Evolutionary conservation across 208 protist genomes (phyloP).

Genomic region (Wallacemonas collosoma): DNA sequence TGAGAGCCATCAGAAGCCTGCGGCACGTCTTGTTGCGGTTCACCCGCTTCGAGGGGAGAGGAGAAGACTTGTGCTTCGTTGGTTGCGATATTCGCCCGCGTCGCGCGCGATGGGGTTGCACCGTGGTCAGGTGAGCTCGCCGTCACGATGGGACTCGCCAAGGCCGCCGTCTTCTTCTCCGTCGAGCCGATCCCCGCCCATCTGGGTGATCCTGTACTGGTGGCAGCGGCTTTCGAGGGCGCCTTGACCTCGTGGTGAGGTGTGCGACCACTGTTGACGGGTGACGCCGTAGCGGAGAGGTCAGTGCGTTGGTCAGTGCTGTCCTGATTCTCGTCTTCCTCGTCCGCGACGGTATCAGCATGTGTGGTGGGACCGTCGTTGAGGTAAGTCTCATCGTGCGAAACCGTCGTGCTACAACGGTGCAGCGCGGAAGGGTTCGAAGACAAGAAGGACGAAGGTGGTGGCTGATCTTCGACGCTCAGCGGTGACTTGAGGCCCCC

Average conservation of each 20-base stretch:
- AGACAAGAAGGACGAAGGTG: not conserved
- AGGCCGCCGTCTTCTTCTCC: too few species aligned
- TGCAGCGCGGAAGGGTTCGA: not conserved
- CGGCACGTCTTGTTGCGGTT: too few species aligned
- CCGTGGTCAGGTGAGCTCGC: too few species aligned
- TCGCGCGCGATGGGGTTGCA: too few species aligned
- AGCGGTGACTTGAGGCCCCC: constrained; percentile 6
- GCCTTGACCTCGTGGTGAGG: too few species aligned
- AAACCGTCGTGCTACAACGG: not conserved
- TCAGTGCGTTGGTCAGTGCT: not conserved
- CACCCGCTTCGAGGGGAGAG: not conserved
- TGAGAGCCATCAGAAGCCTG: not conserved
- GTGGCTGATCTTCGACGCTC: not conserved
- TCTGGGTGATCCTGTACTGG: too few species aligned
- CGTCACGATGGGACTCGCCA: too few species aligned
- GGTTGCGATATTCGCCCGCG: not conserved
- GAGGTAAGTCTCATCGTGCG: not conserved
- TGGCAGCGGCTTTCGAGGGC: too few species aligned
- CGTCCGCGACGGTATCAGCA: not conserved
- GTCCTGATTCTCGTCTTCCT: not conserved
- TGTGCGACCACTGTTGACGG: not conserved
- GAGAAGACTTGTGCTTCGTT: constrained; percentile 7
- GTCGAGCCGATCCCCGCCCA: too few species aligned
- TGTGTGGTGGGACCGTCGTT: not conserved
- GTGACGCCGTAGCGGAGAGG: not conserved